Percentiles rank a stretch among this genome's conserved stretches.
These are phyloP conservation scores for Copromyces sp. DNA, from an alignment of 495 filamentous ascomycete genomes.

Conservation along the genomic window DNA sequence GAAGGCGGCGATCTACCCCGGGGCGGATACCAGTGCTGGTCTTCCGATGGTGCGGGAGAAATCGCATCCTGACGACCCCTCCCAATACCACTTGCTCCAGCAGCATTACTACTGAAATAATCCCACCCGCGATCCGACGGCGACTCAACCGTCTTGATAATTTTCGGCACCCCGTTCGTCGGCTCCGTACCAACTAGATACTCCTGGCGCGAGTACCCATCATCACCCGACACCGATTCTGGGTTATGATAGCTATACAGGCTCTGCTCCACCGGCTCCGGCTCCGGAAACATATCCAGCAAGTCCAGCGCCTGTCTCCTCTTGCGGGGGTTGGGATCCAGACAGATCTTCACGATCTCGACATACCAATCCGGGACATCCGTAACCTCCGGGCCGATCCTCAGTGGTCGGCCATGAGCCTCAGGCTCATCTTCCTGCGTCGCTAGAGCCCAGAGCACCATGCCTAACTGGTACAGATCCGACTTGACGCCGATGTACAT, in stretches of 20 bases:
- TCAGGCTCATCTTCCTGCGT: conserved; percentile 87
- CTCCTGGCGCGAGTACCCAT: conserved; percentile 21
- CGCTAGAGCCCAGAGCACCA: conserved; percentile 93
- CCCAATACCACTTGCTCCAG: neutral
- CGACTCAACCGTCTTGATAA: conserved; percentile 22
- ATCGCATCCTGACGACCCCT: neutral
- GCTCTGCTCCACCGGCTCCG: conserved; percentile 15
- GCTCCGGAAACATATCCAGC: conserved; percentile 31
- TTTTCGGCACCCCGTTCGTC: conserved; percentile 12
- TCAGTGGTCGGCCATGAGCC: conserved; percentile 60
- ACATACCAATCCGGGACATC: conserved; percentile 36
- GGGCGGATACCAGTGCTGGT: conserved; percentile 27
- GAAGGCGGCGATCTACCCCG: conserved; percentile 38
- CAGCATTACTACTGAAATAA: neutral
- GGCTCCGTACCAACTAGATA: conserved; percentile 21
- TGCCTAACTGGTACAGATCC: conserved; percentile 88
- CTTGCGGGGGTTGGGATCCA: conserved; percentile 33
- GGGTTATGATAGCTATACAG: conserved; percentile 13
- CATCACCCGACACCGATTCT: conserved; percentile 24
- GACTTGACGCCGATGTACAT: conserved; percentile 99
- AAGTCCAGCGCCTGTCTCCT: conserved; percentile 32
- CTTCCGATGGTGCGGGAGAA: conserved; percentile 14
- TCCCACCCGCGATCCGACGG: neutral
- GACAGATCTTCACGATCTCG: conserved; percentile 33
- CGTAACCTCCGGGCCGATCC: conserved; percentile 23